A percentile compares a stretch with the other conserved stretches of the same genome.
Conservation (phyloP, 73 alveolate species). For the Paramecium octaurelia region DNA sequence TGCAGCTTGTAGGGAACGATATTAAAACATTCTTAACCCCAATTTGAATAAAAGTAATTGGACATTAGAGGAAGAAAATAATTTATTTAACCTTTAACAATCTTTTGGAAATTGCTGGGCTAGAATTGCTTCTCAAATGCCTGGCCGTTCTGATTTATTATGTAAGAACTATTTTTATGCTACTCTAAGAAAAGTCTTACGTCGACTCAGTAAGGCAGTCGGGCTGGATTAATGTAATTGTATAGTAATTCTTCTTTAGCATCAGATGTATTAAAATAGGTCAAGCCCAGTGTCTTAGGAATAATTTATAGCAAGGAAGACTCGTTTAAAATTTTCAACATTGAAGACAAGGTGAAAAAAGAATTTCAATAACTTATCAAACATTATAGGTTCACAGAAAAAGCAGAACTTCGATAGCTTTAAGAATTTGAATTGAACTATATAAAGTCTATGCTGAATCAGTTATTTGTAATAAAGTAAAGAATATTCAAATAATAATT, state of each 20-base stretch:
- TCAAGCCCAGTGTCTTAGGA: constrained; percentile 25
- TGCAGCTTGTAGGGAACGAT: constrained; percentile 75
- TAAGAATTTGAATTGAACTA: background rate
- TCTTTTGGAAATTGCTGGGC: constrained; percentile 80
- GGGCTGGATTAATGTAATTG: background rate
- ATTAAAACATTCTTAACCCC: constrained; percentile 77
- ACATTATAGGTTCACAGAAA: background rate
- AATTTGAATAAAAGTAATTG: constrained; percentile 68
- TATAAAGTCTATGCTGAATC: background rate
- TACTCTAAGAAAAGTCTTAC: constrained; percentile 66
- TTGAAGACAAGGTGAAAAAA: background rate
- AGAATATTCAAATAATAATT: background rate
- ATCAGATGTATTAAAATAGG: background rate
- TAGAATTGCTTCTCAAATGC: constrained; percentile 67
- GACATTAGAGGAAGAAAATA: constrained; percentile 77
- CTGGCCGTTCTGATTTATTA: constrained; percentile 81
- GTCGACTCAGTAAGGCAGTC: constrained; percentile 20
- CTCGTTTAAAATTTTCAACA: background rate
- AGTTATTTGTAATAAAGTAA: background rate
- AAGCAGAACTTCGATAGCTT: background rate
- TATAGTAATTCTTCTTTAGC: background rate
- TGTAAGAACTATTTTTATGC: constrained; percentile 81
- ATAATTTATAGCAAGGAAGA: background rate
- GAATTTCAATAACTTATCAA: background rate
- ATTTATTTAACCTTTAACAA: constrained; percentile 67